Percentiles rank a stretch among this genome's conserved stretches.
These are phyloP conservation scores for Colletotrichum sp. DNA, from an alignment of 2,329 filamentous ascomycete genomes.

Conservation along the genomic window DNA sequence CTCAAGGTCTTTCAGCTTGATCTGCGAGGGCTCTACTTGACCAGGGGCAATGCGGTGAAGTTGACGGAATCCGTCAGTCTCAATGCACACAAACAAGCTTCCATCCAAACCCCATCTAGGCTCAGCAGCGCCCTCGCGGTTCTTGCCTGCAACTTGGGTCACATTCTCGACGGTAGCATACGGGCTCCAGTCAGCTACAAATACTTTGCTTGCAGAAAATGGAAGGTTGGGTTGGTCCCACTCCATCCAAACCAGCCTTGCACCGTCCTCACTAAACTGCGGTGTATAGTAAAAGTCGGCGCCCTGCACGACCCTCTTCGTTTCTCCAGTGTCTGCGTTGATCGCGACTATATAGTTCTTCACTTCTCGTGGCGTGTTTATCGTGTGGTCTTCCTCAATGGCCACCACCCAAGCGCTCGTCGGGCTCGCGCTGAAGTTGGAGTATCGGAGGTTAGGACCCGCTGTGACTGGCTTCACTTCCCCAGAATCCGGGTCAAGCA, in stretches of 20 bases:
- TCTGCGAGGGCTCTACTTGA: constrained; percentile 26
- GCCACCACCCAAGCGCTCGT: constrained; percentile 49
- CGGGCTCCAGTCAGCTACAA: constrained; percentile 44
- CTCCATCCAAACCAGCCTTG: constrained; percentile 55
- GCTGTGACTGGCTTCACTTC: constrained; percentile 36
- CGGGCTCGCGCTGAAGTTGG: constrained; percentile 50
- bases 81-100: constrained; percentile 51
- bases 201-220: constrained; percentile 51
- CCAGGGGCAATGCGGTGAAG: constrained; percentile 44
- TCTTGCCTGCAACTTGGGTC: constrained; percentile 44
- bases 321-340: constrained; percentile 43
- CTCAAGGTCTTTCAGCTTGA: constrained; percentile 43
- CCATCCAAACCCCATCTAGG: constrained; percentile 57
- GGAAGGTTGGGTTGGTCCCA: constrained; percentile 61
- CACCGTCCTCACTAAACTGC: constrained; percentile 51
- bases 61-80: constrained; percentile 51
- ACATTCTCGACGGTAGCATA: constrained; percentile 34
- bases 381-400: constrained; percentile 55
- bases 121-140: constrained; percentile 49
- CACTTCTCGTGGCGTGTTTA: constrained; percentile 35
- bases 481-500: constrained; percentile 42
- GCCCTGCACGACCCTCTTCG: constrained; percentile 42
- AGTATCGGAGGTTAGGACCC: constrained; percentile 43
- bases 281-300: constrained; percentile 60
- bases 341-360: constrained; percentile 44